Conservation (phyloP, 441 rosid genomes). For the Pelargonium citronellum region DNA sequence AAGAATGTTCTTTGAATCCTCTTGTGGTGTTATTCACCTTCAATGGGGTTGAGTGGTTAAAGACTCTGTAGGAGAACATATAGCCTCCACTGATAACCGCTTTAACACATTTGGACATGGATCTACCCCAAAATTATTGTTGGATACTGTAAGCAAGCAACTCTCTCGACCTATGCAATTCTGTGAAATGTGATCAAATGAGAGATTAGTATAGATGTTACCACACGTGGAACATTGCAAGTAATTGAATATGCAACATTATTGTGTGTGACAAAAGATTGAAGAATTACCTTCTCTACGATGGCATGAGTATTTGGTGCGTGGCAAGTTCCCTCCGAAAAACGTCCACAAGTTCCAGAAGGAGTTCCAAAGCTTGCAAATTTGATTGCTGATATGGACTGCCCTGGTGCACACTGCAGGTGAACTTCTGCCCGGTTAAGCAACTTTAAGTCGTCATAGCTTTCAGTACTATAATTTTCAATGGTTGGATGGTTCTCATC, state of each 20-base stretch:
- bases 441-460: slow-evolving; percentile 76
- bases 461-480: slow-evolving; percentile 92
- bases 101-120: slow-evolving; percentile 91
- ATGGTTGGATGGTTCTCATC: slow-evolving; percentile 80
- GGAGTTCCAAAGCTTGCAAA: slow-evolving; percentile 99
- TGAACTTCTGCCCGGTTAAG: slow-evolving; percentile 80
- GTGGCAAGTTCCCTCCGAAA: slow-evolving; percentile 88
- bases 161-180: slow-evolving; percentile 80
- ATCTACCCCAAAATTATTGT: slow-evolving; percentile 77
- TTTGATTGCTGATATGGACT: slow-evolving; percentile 68
- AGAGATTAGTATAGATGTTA: not conserved
- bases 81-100: slow-evolving; percentile 80
- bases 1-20: not conserved
- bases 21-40: not conserved
- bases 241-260: not conserved
- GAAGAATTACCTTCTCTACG: slow-evolving; percentile 59
- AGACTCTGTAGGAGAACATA: slow-evolving; percentile 53
- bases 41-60: slow-evolving; percentile 15
- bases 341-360: slow-evolving; percentile 92
- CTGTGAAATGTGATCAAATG: slow-evolving; percentile 31
- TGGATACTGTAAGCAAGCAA: slow-evolving; percentile 78
- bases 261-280: not conserved
- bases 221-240: not conserved
- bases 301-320: slow-evolving; percentile 63
- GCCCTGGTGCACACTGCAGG: slow-evolving; percentile 72